Conservation (phyloP, 164 flowering plant species). For the Aristolochia californica region DNA sequence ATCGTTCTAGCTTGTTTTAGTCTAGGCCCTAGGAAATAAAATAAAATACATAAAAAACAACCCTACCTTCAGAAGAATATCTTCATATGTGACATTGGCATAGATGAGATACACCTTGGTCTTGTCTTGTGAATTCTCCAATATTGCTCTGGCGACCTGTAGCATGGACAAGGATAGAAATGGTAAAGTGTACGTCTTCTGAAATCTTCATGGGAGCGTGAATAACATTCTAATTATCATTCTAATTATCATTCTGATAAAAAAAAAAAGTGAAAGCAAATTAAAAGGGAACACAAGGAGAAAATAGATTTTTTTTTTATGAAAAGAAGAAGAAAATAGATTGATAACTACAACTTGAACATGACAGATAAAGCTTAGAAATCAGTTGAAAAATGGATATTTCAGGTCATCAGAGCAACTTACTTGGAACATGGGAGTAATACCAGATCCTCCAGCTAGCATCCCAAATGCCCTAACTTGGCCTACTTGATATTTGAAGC, state of each 20-base stretch:
- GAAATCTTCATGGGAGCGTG: too few relatives aligned
- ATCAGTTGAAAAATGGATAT: neutral
- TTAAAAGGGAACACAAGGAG: neutral
- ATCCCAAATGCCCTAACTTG: conserved; percentile 92
- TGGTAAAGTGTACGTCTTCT: too few relatives aligned
- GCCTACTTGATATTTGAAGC: conserved; percentile 83
- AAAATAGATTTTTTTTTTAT: neutral
- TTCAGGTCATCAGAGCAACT: neutral
- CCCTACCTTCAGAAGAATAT: conserved; percentile 87
- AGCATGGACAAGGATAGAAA: neutral
- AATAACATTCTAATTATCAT: too few relatives aligned
- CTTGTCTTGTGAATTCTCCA: conserved; percentile 77
- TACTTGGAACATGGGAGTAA: conserved; percentile 98
- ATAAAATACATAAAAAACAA: neutral
- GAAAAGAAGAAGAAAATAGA: neutral
- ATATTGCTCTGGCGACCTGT: conserved; percentile 89
- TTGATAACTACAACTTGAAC: neutral
- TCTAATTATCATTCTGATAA: too few relatives aligned
- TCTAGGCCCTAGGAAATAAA: neutral
- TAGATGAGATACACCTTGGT: conserved; percentile 85
- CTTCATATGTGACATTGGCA: conserved; percentile 88
- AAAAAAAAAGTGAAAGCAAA: neutral
- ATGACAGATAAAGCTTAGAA: neutral
- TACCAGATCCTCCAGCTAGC: conserved; percentile 99
- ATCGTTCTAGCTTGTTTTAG: conserved; percentile 19